A percentile compares a stretch with the other conserved stretches of the same genome.
Conservation (phyloP, 768 basidiomycete genomes). For the Suillus occidentalis region DNA sequence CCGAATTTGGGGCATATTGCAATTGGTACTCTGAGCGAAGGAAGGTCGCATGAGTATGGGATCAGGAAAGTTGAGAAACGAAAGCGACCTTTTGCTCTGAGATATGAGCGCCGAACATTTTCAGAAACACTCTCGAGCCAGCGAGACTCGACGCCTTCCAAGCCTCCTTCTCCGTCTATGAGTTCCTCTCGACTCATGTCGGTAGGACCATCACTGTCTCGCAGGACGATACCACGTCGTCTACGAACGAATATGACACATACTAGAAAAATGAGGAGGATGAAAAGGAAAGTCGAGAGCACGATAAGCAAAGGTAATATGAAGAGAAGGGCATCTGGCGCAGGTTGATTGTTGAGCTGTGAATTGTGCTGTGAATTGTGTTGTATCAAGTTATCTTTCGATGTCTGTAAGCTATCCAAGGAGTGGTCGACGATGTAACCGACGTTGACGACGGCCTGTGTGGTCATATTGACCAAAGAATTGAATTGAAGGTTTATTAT, state of each 20-base stretch:
- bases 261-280: slow-evolving; percentile 87
- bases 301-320: slow-evolving; percentile 94
- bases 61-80: slow-evolving; percentile 3
- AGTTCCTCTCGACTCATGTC: slow-evolving; percentile 93
- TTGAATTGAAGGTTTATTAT: slow-evolving; percentile 2
- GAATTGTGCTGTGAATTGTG: slow-evolving; percentile 2
- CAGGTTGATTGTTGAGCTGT: slow-evolving; percentile 17
- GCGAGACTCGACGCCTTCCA: slow-evolving; percentile 86
- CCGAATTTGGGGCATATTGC: slow-evolving; percentile 93
- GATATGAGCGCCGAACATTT: slow-evolving; percentile 64
- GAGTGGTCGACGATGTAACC: slow-evolving; percentile 3
- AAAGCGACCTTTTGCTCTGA: slow-evolving; percentile 80
- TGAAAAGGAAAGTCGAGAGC: slow-evolving; percentile 87
- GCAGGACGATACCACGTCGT: slow-evolving; percentile 73
- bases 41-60: slow-evolving; percentile 3
- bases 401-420: slow-evolving; percentile 6
- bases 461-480: slow-evolving; percentile 8
- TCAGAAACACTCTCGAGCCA: slow-evolving; percentile 90
- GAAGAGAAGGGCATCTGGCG: slow-evolving; percentile 73
- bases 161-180: slow-evolving; percentile 88
- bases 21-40: slow-evolving; percentile 67
- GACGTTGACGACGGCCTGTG: slow-evolving; percentile 7
- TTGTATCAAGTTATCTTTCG: slow-evolving; percentile 8
- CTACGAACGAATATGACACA: slow-evolving; percentile 83
- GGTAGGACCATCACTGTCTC: slow-evolving; percentile 88